Base-by-base conservation (phyloP, 805 yeast genomes). In the Debaryomyces maramus region DNA sequence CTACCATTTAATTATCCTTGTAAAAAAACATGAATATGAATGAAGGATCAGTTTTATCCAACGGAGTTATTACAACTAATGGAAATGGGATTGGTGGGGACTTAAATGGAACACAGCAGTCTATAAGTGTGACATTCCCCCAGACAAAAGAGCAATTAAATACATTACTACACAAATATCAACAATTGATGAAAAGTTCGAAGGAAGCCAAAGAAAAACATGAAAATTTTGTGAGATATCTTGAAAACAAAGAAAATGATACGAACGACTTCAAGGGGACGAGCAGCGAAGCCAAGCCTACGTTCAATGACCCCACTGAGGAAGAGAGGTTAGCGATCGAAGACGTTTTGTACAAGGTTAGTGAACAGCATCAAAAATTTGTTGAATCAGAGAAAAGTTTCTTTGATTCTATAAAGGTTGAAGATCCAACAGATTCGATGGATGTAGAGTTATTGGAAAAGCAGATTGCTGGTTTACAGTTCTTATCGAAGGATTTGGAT, bases 401-500 rank as follows among this genome's bases (percentile, higher is more conserved):
- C 32, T 46, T 44, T 27, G 34, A 39, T 17, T 60, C 53, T 8
- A 42, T 65, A 15, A 41, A 40, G 28, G 38, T 44, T 10, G 41
- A 44, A 18, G 30, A 41, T 6, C 37, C 35, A 16, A 40, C 45
- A 7, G 44, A 53, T 4, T 16, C 41, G 5, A 38, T 78, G 28
- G 78, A 81, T 49, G 46, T 63, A 5, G 70, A 62, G 2, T 51
- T 80, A 11, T 61, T 86, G 36, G 63, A 70, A 32, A 73, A 77
- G 42, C 95, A 86, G 56, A 56, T 86, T 15, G 60, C 78, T 13
- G 83, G 83, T 0, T 70, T 85, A 37, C 86, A 85, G 53, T 53
- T 84, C 13, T 60, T 86, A 29, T 76, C 88, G 2, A 78, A 72
- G 48, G 88, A 85, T 56, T 48, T 82, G 43, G 85, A 81, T 53